phyloP scores from a whole-genome alignment of 2,329 filamentous ascomycete genomes.

The Albifimbria verrucaria region DNA sequence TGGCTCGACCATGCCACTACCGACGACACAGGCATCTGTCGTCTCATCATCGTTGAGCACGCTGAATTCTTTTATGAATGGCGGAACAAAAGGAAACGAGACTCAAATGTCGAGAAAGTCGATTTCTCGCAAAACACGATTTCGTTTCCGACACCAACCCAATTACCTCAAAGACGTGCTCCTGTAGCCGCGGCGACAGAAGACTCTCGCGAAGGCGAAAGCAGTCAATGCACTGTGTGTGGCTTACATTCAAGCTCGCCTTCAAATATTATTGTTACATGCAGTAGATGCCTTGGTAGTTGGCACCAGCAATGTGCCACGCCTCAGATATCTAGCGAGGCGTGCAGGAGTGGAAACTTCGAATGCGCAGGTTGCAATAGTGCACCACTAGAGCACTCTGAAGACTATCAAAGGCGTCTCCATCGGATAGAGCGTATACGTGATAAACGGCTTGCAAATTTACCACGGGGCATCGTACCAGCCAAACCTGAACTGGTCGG shows the following conservation, averaged over 20 bases:
- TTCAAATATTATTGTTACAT: slow-evolving; percentile 12
- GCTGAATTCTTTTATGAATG: slow-evolving; percentile 5
- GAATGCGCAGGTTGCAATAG: slow-evolving; percentile 16
- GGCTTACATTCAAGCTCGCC: slow-evolving; percentile 4
- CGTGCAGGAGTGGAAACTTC: slow-evolving; percentile 5
- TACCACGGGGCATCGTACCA: slow-evolving; percentile 29
- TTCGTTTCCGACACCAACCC: slow-evolving; percentile 17
- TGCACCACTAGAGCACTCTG: slow-evolving; percentile 8
- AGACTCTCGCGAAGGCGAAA: slow-evolving; percentile 1
- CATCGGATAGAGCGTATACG: slow-evolving; percentile 27
- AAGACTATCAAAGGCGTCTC: slow-evolving; percentile 14
- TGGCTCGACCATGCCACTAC: slow-evolving; percentile 13
- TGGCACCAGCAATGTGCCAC: slow-evolving; percentile 23
- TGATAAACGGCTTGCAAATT: slow-evolving; percentile 24
- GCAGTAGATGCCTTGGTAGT: slow-evolving; percentile 14
- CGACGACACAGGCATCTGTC: slow-evolving; percentile 4
- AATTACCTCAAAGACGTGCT: slow-evolving; percentile 2
- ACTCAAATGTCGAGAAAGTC: slow-evolving; percentile 9
- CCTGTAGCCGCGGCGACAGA: neutral
- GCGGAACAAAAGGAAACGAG: slow-evolving; percentile 28
- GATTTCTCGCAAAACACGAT: slow-evolving; percentile 32
- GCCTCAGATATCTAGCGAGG: slow-evolving; percentile 7
- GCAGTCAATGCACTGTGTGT: slow-evolving; percentile 15
- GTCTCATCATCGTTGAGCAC: neutral
- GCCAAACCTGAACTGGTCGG: slow-evolving; percentile 35